Evolutionary conservation across 257 asterid species (phyloP), one percentile per base, ranked within the genome.

Genomic region (Nicotiana knightiana): DNA sequence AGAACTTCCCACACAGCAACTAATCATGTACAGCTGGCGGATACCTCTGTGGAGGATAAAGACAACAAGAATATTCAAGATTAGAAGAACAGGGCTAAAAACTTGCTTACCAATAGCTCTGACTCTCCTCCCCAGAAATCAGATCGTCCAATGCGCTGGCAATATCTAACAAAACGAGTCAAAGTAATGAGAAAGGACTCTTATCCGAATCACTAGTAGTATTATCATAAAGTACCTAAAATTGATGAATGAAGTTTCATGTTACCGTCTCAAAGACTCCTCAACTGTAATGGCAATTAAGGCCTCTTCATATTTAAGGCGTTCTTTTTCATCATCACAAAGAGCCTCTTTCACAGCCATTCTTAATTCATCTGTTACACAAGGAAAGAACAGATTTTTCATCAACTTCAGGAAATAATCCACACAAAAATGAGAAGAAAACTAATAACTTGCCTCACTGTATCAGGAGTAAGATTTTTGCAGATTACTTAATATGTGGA

Each of bases 121-220:
- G 99, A 87, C 86, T 96, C 99, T 79, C 99, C 99, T 62, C 98
- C 99, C 98, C 99, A 94, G 83, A 96, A 96, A 89, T 94, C 97
- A 46, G 97, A 86, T 87, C 94, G 94, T 82, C 92, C 91, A 67
- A 96, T 94, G 30, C 95, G 97, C 43, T 96, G 95, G 91, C 98
- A 94, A 86, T 96, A 96, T 78, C 99, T 96, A 87, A 79, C 87
- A 88, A 83, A 87, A 82, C 58, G 80, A 83, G 24, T 78, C 46
- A 24, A 78, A 12, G 82, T 13, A 67, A 70, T 28, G 46, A 76
- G 87, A 86, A 70, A 54, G 61, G 35, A 71, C 21, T 77, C 68
- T 53, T 78, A 79, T 67, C 53, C 15, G 28, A 59, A 62, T 65
- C 53, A 82, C 15, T 67, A 77, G 7, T 6, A 24, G 0, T 73